These are phyloP conservation scores for Kwoniella sp. DNA, from an alignment of 768 basidiomycete species.

Conservation along the genomic window DNA sequence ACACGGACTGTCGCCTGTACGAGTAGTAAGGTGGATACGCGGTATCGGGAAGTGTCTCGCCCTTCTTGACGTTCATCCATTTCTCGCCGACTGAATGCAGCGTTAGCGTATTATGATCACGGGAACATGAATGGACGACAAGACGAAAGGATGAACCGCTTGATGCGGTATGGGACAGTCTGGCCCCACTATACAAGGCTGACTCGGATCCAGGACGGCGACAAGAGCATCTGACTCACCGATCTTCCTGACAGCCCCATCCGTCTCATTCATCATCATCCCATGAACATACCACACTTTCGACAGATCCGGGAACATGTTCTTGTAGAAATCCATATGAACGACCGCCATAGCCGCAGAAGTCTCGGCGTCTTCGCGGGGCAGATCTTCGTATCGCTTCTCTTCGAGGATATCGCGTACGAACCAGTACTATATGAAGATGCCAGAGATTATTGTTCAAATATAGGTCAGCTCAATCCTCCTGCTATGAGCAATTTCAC, in stretches of 20 bases:
- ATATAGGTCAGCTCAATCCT: no score
- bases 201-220: no score
- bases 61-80: constrained; percentile 2
- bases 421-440: constrained; percentile 3
- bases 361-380: constrained; percentile 2
- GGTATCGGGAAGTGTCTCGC: neutral
- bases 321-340: constrained; percentile 6
- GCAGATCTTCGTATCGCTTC: constrained; percentile 2
- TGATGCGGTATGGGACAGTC: no score
- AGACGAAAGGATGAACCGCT: no score
- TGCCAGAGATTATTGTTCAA: no score
- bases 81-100: neutral
- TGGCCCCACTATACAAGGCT: no score
- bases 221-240: neutral
- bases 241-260: constrained; percentile 2
- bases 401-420: constrained; percentile 2
- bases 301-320: neutral
- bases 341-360: constrained; percentile 4
- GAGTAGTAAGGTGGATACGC: constrained; percentile 3
- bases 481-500: no score
- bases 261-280: constrained; percentile 7
- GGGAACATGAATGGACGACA: no score
- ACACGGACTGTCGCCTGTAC: neutral
- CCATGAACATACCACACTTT: constrained; percentile 5
- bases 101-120: neutral